phyloP scores from a whole-genome alignment of 768 basidiomycete genomes.

The Rhodocollybia butyracea region DNA sequence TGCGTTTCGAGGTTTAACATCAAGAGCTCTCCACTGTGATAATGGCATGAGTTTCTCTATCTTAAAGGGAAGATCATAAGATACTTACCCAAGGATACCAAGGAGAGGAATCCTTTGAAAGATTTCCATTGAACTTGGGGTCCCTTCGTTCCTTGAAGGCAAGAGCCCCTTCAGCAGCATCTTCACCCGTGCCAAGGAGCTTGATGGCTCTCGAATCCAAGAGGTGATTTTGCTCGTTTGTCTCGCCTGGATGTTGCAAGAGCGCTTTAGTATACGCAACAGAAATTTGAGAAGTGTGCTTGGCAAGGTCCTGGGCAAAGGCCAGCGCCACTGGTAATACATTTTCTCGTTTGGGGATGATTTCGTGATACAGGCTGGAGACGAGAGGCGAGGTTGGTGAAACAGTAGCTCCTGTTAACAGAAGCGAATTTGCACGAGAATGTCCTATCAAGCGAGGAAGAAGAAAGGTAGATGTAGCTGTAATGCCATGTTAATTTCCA shows the following conservation, averaged over 20 bases:
- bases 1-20: no score
- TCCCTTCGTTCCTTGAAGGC: constrained; percentile 47
- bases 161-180: constrained; percentile 43
- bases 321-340: constrained; percentile 51
- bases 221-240: constrained; percentile 51
- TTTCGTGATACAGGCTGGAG: constrained; percentile 41
- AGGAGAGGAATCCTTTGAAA: constrained; percentile 35
- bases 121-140: constrained; percentile 41
- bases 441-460: constrained; percentile 52
- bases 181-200: constrained; percentile 32
- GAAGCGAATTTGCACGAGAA: constrained; percentile 47
- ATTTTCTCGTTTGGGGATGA: constrained; percentile 45
- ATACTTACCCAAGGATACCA: constrained; percentile 53
- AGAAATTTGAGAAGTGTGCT: constrained; percentile 47
- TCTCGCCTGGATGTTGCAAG: constrained; percentile 46
- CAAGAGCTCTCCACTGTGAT: no score
- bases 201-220: constrained; percentile 48
- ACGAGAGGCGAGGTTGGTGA: constrained; percentile 42
- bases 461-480: constrained; percentile 42
- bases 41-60: no score
- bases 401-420: constrained; percentile 44
- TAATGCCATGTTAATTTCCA: no score
- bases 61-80: no score
- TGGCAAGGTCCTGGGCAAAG: constrained; percentile 49
- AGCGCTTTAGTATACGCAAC: constrained; percentile 51